These are phyloP conservation scores for Candida loeiensis DNA, from an alignment of 805 yeast genomes.

Conservation along the genomic window DNA sequence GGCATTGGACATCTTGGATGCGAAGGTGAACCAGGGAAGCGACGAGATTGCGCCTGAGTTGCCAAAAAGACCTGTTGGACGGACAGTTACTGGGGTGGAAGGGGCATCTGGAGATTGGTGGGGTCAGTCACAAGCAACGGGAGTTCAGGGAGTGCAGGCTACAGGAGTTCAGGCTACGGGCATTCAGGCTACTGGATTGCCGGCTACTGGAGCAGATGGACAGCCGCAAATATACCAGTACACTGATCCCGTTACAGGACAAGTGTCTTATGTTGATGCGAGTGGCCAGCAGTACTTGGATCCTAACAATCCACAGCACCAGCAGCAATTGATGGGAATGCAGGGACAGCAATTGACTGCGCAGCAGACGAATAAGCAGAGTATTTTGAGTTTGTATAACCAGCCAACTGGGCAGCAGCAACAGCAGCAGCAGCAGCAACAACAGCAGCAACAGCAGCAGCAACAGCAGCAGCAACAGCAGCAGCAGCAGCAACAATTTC, in stretches of 20 bases:
- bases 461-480: conserved; percentile 7
- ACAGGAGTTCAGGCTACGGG: neutral
- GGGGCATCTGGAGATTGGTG: conserved; percentile 29
- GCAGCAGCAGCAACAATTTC: conserved; percentile 8
- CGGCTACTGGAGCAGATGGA: conserved; percentile 13
- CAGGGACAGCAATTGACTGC: conserved; percentile 22
- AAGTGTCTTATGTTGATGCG: conserved; percentile 61
- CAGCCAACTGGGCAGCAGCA: conserved; percentile 27
- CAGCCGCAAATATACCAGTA: conserved; percentile 59
- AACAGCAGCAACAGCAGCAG: conserved; percentile 8
- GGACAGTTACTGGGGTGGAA: conserved; percentile 18
- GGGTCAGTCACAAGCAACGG: conserved; percentile 12
- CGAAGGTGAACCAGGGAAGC: conserved; percentile 29
- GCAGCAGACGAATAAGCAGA: conserved; percentile 34
- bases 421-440: conserved; percentile 10
- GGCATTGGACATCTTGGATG: conserved; percentile 57
- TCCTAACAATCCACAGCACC: conserved; percentile 44
- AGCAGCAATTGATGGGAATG: conserved; percentile 31
- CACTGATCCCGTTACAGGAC: conserved; percentile 69
- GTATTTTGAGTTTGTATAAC: conserved; percentile 39
- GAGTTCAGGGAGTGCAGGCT: conserved; percentile 10
- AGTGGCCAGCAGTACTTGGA: conserved; percentile 62
- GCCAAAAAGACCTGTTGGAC: conserved; percentile 37
- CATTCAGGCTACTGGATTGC: conserved; percentile 8
- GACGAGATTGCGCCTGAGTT: conserved; percentile 48